A percentile compares a stretch with the other conserved stretches of the same genome.
phyloP scores from a whole-genome alignment of 106 monocot species.

The Gastrodia elata region DNA sequence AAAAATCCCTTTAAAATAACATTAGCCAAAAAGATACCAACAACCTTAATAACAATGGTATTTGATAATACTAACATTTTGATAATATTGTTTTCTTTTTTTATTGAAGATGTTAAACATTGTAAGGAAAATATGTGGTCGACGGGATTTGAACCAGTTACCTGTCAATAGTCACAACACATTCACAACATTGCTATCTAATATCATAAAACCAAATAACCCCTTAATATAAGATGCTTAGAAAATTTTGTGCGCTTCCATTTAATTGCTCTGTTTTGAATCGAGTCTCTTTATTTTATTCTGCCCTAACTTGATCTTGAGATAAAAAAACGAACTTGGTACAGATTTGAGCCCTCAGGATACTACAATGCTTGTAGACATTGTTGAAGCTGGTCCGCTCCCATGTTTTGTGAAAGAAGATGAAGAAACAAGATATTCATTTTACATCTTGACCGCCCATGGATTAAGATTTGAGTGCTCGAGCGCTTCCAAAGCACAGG shows the following conservation, averaged over 20 bases:
- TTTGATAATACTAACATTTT: no score
- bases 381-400: constrained; percentile 59
- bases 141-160: no score
- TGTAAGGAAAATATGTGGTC: no score
- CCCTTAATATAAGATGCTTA: background rate
- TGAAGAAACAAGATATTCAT: constrained; percentile 37
- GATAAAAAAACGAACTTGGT: background rate
- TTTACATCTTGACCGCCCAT: constrained; percentile 59
- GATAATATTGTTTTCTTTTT: no score
- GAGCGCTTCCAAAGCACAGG: constrained; percentile 65
- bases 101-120: no score
- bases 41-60: no score
- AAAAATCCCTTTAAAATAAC: no score
- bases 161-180: no score
- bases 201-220: no score
- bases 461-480: constrained; percentile 81
- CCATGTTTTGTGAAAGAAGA: constrained; percentile 43
- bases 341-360: constrained; percentile 91
- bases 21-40: no score
- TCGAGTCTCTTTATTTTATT: background rate
- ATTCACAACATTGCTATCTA: no score
- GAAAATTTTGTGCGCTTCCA: background rate
- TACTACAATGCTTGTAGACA: constrained; percentile 71
- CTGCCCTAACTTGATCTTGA: background rate
- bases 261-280: background rate